Base-by-base conservation (phyloP, 176 grass and related monocot species). In the Hyparrhenia diplandra region DNA sequence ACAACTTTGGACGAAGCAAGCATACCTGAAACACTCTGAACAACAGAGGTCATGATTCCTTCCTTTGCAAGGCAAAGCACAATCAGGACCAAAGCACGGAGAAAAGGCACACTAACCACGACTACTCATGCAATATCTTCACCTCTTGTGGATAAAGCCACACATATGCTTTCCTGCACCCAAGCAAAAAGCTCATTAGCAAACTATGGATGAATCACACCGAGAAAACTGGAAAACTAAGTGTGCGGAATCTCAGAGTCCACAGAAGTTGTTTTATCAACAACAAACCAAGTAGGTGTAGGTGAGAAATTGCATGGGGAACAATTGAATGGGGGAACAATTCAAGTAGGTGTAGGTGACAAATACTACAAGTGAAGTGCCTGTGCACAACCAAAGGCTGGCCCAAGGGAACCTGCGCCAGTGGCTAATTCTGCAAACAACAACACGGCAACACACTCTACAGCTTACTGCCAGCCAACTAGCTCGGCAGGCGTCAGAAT, bases 1-100 rank as follows among this genome's bases (percentile, higher is more conserved):
- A 72, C n/a, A 42, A 51, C 46, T 67, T 12, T 65, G 2, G 55
- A 54, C 24, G 58, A 42, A 73, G 52, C 29, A 75, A 59, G 5
- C 67, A 74, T 78, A 90, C 88, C 88, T 78, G 88, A 82, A 73
- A 78, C 83, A 62, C 11, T 64, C 10, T 86, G 79, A 8, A 67
- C 83, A 4, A 49, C 40, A 13, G 83, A 90, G 51, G 88, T 83
- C 88, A 90, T 90, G 79, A 21, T 68, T 32, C 46, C 24, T 69
- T 78, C 5, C 20, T 49, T 66, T 31, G 10, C 30, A n/a, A 71
- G 39, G 29, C 29, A 32, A 78, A 78, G 5, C 29, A 39, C 39
- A 61, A 73, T 29, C 16, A 77, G 58, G 60, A 25, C 71, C 35
- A 66, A n/a, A 37, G 18, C 57, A 51, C 36, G 11, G 37, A 40